Evolutionary conservation across 2,329 filamentous ascomycete species (phyloP), one percentile per base, ranked within the genome.

Genomic region (Aspergillus pseudoviridinutans): DNA sequence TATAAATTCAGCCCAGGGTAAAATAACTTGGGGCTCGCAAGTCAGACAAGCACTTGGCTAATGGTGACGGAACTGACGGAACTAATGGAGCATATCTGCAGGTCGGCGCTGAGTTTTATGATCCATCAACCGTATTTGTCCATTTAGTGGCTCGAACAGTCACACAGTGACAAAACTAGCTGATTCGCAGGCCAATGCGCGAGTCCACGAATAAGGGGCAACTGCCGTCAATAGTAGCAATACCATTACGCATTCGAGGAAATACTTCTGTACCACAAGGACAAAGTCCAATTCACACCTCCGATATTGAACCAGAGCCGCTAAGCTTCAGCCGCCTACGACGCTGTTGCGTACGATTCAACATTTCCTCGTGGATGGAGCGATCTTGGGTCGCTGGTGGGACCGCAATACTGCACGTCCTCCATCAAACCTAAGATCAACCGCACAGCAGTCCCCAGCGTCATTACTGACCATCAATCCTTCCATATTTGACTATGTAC

Each of bases 401-500:
- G 28, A 29, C 9, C 9, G 28, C 28, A 29, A 29, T 29, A 29
- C 28, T 12, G 28, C 9, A 12, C 3, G 3, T 29, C 28, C 28
- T 4, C 28, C 28, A 29, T 12, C 28, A 12, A 29, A 9, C 1
- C 28, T 10, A 29, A 29, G 12, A 29, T 29, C 9, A 12, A 29
- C 9, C 4, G 9, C 1, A 9, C 28, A 29, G 24, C 24, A 25
- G 24, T 25, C 4, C 24, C 24, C 24, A 25, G 24, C 24, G 24
- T 25, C 24, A 25, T 25, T 25, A 3, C 24, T 25, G 24, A 4
- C 4, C 24, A 9, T 25, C 1, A 66, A 64, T 3, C 76, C 74
- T 0, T 75, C 42, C 72, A 78, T 1, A 69, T 73, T 73, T 0
- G 78, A 69, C 52, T 57, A 69, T 5, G 74, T 75, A 42, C 78